Evolutionary conservation across 23 red algal species (phyloP), one percentile per base, ranked within the genome.

Genomic region (Gracilariopsis chorda): DNA sequence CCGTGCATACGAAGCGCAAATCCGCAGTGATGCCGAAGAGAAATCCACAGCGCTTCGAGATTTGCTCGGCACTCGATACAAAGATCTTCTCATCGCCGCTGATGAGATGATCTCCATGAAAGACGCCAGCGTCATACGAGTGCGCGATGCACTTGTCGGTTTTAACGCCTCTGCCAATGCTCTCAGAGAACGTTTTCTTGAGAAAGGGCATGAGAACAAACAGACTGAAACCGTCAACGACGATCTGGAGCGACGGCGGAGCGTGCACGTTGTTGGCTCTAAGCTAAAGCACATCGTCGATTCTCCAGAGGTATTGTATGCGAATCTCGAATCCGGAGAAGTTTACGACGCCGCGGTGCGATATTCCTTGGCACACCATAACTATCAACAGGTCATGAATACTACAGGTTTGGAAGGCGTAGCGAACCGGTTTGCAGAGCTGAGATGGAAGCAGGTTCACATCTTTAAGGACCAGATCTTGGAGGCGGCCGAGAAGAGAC

Each of bases 291-390:
- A 82, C 65, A 91, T 91, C 48, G 88, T 91, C 8, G 88, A 91
- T 51, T 80, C 75, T n/a, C 88, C 88, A 20, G 88, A 91, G 75
- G 88, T 91, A 7, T 62, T 91, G 39, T 91, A 91, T 32, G 88
- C 88, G 35, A 51, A 70, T 30, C 46, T 91, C 30, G 88, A 91
- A 58, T 43, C 48, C 24, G 88, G 77, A 17, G 35, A 82, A n/a
- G 59, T 91, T 46, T 91, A 82, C 49, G 88, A 91, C 25, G 88
- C 75, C n/a, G 88, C 88, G 48, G 61, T 82, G 21, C 17, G 88
- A 2, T 91, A 72, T 46, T 62, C 49, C n/a, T 36, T 60, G 7
- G 88, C 88, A 8, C 39, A 61, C 39, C 32, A 59, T 2, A 82
- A 80, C 25, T 91, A 72, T 72, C 74, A 48, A 19, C 47, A 80